phyloP scores from a whole-genome alignment of 345 rosid species.

The Stellera chamaejasme region DNA sequence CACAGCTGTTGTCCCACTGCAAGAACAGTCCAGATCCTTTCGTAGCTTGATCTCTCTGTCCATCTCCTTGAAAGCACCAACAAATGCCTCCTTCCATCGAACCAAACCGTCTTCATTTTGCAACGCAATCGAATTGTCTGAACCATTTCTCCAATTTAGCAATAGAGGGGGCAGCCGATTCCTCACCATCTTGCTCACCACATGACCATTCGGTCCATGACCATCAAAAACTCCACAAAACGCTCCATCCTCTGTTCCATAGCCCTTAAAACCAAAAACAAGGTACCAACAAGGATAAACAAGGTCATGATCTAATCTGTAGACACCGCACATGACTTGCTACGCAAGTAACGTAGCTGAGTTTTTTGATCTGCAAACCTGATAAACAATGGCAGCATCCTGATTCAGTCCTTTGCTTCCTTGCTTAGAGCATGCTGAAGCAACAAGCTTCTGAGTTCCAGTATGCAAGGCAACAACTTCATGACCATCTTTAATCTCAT shows the following conservation, averaged over 20 bases:
- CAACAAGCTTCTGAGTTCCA: slow-evolving; percentile 16
- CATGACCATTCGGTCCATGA: slow-evolving; percentile 79
- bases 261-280: slow-evolving; percentile 28
- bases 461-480: not conserved
- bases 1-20: slow-evolving; percentile 83
- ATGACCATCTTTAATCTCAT: slow-evolving; percentile 18
- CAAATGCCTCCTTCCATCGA: slow-evolving; percentile 40
- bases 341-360: no score
- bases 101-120: not conserved
- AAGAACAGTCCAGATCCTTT: slow-evolving; percentile 48
- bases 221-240: slow-evolving; percentile 86
- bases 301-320: no score
- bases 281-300: not conserved
- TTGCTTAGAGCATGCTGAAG: slow-evolving; percentile 47
- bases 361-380: slow-evolving; percentile 24
- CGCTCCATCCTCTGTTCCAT: slow-evolving; percentile 49
- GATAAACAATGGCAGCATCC: slow-evolving; percentile 64
- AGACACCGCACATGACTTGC: not conserved
- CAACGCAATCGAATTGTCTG: slow-evolving; percentile 3
- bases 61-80: slow-evolving; percentile 47
- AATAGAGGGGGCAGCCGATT: slow-evolving; percentile 51
- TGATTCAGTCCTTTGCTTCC: slow-evolving; percentile 84
- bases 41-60: slow-evolving; percentile 66
- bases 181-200: slow-evolving; percentile 60
- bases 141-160: slow-evolving; percentile 37